Evolutionary conservation across 2,329 filamentous ascomycete genomes (phyloP), one percentile per base, ranked within the genome.

Genomic region (Alternaria dauci): DNA sequence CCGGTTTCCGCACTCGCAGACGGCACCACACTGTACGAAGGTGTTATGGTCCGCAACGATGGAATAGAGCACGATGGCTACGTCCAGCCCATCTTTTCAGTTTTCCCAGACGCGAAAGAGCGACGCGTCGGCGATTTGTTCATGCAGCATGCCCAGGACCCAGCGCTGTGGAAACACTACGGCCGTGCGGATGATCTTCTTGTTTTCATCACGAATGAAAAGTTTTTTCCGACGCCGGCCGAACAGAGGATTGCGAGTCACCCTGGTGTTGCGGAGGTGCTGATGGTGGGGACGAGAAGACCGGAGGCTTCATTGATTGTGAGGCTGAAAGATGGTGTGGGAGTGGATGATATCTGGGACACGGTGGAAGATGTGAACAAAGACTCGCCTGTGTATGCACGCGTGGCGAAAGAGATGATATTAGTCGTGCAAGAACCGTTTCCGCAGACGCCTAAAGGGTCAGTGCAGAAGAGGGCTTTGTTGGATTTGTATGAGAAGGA

Each of bases 281-380:
- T 78, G 7, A 65, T 79, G 11, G 70, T 78, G 11, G 78, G 78
- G 1, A 68, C 68, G 30, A 66, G 68, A 23, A 65, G 70, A 9
- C 69, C 72, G 18, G 72, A 72, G 26, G 66, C 75, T 38, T 70
- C 69, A 0, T 59, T 79, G 3, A 62, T 79, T 23, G 32, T 79
- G 12, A 57, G 65, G 51, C 16, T 70, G 38, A 52, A 62, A 30
- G 55, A 55, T n/a, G 60, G 59, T 4, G 58, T 63, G 42, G 62
- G 81, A 2, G 60, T 85, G 3, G 78, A 84, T 6, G 74, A 75
- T 42, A 78, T 86, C 5, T 85, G 83, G 83, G 72, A 76, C 0
- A 71, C 66, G 0, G 76, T 86, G 0, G 75, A 84, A 52, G 63
- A 73, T 25, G 82, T 82, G 0, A 86, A 86, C 44, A 64, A 71